Conservation (phyloP, 2,329 filamentous ascomycete genomes). For the Fusarium concolor region DNA sequence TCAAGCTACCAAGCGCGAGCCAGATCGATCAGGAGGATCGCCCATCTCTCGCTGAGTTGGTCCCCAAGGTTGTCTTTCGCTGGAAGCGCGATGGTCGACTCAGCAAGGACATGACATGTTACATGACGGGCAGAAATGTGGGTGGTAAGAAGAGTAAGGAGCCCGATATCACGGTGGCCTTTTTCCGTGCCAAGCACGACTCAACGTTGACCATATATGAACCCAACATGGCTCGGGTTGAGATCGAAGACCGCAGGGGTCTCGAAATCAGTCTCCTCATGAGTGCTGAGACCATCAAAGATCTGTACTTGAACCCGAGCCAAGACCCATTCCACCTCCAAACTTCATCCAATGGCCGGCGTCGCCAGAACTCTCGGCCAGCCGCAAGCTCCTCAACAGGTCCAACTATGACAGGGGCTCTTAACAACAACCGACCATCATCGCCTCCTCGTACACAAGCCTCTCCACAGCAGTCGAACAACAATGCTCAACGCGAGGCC, state of each 20-base stretch:
- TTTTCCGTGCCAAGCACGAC: slow-evolving; percentile 80
- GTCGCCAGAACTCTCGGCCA: slow-evolving; percentile 57
- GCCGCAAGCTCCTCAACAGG: slow-evolving; percentile 42
- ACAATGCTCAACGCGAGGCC: slow-evolving; percentile 47
- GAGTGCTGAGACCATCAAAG: slow-evolving; percentile 72
- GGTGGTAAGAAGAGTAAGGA: slow-evolving; percentile 87
- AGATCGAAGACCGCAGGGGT: slow-evolving; percentile 94
- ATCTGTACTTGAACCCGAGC: slow-evolving; percentile 72
- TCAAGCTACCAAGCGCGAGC: slow-evolving; percentile 82
- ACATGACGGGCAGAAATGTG: slow-evolving; percentile 81
- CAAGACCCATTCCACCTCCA: slow-evolving; percentile 84
- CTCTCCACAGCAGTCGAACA: slow-evolving; percentile 28
- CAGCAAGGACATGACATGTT: slow-evolving; percentile 89
- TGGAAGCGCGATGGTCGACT: slow-evolving; percentile 92
- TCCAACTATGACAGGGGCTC: slow-evolving; percentile 54
- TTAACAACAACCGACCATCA: slow-evolving; percentile 48
- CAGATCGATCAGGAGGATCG: slow-evolving; percentile 76
- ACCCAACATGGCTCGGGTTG: slow-evolving; percentile 88
- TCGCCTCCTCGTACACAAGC: slow-evolving; percentile 32
- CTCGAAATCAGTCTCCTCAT: slow-evolving; percentile 83
- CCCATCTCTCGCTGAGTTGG: slow-evolving; percentile 57
- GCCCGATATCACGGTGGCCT: slow-evolving; percentile 93
- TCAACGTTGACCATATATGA: slow-evolving; percentile 84
- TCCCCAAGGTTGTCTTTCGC: slow-evolving; percentile 83
- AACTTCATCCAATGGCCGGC: slow-evolving; percentile 35